A percentile compares a stretch with the other conserved stretches of the same genome.
These are phyloP conservation scores for Aspergillus alliaceus DNA, from an alignment of 2,329 filamentous ascomycete species.

Conservation along the genomic window DNA sequence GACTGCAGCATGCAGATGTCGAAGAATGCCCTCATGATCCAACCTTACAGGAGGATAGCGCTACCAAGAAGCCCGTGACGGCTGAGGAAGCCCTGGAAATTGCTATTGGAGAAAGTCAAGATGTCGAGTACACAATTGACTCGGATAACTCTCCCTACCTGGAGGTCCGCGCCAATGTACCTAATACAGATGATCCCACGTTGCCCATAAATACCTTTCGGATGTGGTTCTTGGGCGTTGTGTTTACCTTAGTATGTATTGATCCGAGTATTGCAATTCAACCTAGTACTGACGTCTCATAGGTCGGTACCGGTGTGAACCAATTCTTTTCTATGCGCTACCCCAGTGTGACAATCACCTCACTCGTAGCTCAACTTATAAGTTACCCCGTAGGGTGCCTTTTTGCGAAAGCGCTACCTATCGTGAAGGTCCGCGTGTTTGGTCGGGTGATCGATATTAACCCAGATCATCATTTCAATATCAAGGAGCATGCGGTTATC, in stretches of 20 bases:
- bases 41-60: constrained; percentile 2
- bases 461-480: constrained; percentile 46
- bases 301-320: constrained; percentile 43
- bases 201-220: constrained; percentile 31
- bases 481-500: constrained; percentile 49
- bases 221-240: constrained; percentile 46
- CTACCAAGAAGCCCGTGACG: constrained; percentile 15
- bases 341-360: constrained; percentile 45
- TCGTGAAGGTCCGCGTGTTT: constrained; percentile 26
- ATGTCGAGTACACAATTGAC: constrained; percentile 21
- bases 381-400: constrained; percentile 43
- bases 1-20: constrained; percentile 8
- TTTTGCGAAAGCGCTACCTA: constrained; percentile 41
- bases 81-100: constrained; percentile 19
- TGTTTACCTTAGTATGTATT: constrained; percentile 42
- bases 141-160: constrained; percentile 29
- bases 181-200: constrained; percentile 27
- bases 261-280: not conserved
- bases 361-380: constrained; percentile 46
- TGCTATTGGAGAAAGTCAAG: constrained; percentile 19
- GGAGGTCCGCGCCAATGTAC: constrained; percentile 29
- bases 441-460: constrained; percentile 32
- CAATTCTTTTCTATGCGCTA: constrained; percentile 50
- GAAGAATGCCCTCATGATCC: constrained; percentile 9
- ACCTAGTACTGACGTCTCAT: not conserved